Evolutionary conservation across 1,284 basidiomycete genomes (phyloP).

Genomic region (Fomitopsis schrenkii): DNA sequence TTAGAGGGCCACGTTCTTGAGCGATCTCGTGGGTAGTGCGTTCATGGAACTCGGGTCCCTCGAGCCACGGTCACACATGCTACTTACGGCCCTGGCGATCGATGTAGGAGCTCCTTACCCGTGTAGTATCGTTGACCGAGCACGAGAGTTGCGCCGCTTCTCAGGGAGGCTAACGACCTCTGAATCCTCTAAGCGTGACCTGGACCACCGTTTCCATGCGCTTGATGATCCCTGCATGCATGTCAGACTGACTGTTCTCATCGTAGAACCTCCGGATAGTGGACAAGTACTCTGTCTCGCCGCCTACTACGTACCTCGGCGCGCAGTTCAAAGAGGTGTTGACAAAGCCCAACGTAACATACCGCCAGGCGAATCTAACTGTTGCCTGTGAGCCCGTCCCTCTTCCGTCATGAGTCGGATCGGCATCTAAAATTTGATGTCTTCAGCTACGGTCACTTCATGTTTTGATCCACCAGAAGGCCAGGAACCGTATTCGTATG

Average conservation of each 20-base stretch:
- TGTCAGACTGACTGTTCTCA: not conserved
- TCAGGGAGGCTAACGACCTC: too few relatives aligned
- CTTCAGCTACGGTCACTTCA: slow-evolving; percentile 56
- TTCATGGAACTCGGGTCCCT: not conserved
- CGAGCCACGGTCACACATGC: not conserved
- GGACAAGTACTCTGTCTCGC: slow-evolving; percentile 81
- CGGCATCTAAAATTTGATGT: slow-evolving; percentile 4
- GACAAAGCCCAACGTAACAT: slow-evolving; percentile 66
- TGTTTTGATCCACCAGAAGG: slow-evolving; percentile 70
- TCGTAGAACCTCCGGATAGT: slow-evolving; percentile 71
- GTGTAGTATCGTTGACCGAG: not conserved
- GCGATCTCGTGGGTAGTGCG: not conserved
- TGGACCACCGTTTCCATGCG: too few relatives aligned
- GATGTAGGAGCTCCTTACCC: not conserved
- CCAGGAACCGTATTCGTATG: slow-evolving; percentile 60
- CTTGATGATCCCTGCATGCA: too few relatives aligned
- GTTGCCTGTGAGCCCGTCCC: slow-evolving; percentile 48
- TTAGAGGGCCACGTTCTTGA: not conserved
- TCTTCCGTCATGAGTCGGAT: slow-evolving; percentile 4
- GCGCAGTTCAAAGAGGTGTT: slow-evolving; percentile 70
- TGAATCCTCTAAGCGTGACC: too few relatives aligned
- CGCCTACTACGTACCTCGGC: slow-evolving; percentile 86
- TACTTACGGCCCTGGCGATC: not conserved
- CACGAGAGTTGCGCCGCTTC: not conserved
- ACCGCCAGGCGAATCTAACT: slow-evolving; percentile 79